These are phyloP conservation scores for Jaenimonas drosophilae DNA, from an alignment of 208 protist species.

Conservation along the genomic window DNA sequence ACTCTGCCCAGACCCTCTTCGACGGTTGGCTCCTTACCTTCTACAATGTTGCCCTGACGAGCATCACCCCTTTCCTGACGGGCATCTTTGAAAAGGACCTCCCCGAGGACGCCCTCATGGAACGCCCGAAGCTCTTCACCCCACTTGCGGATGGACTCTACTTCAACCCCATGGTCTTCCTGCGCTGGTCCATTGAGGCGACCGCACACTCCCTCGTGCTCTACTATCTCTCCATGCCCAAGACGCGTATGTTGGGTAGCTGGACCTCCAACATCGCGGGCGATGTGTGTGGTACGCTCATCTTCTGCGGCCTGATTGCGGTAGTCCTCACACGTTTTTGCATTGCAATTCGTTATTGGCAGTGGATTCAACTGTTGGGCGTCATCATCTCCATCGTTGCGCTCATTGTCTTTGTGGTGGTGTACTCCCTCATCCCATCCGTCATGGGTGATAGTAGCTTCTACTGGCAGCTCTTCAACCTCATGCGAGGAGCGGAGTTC, in stretches of 20 bases:
- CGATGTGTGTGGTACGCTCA: constrained; percentile 37
- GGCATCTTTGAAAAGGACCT: constrained; percentile 91
- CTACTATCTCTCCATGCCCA: constrained; percentile 60
- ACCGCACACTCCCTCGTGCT: constrained; percentile 44
- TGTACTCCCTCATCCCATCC: constrained; percentile 51
- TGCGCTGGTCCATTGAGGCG: constrained; percentile 52
- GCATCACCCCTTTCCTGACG: constrained; percentile 81
- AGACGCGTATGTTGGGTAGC: constrained; percentile 10
- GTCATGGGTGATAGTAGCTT: constrained; percentile 37
- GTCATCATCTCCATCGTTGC: constrained; percentile 39
- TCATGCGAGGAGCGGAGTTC: constrained; percentile 51
- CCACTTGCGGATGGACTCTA: constrained; percentile 59
- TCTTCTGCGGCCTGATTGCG: constrained; percentile 60
- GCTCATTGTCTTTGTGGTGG: constrained; percentile 30
- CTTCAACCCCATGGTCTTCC: constrained; percentile 39
- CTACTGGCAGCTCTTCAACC: constrained; percentile 62
- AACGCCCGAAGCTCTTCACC: constrained; percentile 64
- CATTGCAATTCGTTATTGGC: constrained; percentile 69
- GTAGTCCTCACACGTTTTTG: constrained; percentile 56
- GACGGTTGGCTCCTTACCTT: constrained; percentile 84
- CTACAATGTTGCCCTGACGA: constrained; percentile 86
- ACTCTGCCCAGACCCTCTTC: constrained; percentile 85
- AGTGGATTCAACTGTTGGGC: constrained; percentile 51
- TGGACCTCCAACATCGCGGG: constrained; percentile 29
- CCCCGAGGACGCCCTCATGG: constrained; percentile 48